These are phyloP conservation scores for Eimeria tenella DNA, from an alignment of 169 alveolate species.

Conservation along the genomic window DNA sequence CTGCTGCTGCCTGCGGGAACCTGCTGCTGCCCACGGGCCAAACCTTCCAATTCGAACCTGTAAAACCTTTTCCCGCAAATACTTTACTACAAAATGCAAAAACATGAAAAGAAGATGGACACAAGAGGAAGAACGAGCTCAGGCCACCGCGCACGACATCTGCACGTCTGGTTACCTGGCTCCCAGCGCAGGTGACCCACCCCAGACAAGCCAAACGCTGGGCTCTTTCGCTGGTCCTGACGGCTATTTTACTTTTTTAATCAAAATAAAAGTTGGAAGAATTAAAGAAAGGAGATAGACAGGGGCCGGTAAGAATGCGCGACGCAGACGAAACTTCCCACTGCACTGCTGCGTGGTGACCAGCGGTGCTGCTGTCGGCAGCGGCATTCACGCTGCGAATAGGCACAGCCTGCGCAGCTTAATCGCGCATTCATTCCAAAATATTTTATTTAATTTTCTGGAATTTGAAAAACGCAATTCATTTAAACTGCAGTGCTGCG, in stretches of 20 bases:
- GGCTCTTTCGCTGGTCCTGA: not conserved
- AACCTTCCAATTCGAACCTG: not conserved
- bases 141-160: not conserved
- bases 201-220: not conserved
- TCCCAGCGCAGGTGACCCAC: not conserved
- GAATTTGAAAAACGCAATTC: too few relatives aligned
- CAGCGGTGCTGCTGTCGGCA: not conserved
- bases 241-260: not conserved
- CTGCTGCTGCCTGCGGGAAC: too few relatives aligned
- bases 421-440: too few relatives aligned
- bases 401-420: conserved; percentile 6
- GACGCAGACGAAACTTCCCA: not conserved
- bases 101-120: not conserved
- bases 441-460: too few relatives aligned
- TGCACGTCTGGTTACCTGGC: not conserved
- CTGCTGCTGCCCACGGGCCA: not conserved
- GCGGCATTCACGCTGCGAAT: conserved; percentile 32
- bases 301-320: not conserved
- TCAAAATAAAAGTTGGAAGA: too few relatives aligned
- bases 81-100: not conserved
- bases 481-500: too few relatives aligned
- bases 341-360: not conserved
- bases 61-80: not conserved
- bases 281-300: not conserved
- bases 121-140: not conserved